phyloP scores from a whole-genome alignment of 352 stramenopile species.

The Phytophthora sojae region DNA sequence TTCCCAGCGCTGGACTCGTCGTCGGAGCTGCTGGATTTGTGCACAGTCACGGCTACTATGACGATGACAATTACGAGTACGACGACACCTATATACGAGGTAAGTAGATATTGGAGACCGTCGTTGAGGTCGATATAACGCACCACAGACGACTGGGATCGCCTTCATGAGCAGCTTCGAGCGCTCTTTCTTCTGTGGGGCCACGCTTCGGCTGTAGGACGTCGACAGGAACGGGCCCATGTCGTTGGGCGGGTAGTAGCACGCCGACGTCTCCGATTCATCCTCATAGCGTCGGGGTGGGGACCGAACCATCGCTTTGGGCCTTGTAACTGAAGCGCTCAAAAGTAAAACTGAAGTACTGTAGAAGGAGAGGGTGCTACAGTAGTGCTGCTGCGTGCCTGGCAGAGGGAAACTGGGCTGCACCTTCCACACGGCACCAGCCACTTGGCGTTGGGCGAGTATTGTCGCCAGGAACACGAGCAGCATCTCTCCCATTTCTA shows the following conservation, averaged over 20 bases:
- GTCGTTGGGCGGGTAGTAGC: slow-evolving; percentile 39
- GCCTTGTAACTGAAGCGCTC: slow-evolving; percentile 19
- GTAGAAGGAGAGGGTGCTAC: no score
- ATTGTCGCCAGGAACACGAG: slow-evolving; percentile 12
- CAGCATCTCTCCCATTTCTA: slow-evolving; percentile 12
- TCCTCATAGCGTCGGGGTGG: slow-evolving; percentile 31
- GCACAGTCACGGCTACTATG: slow-evolving; percentile 44
- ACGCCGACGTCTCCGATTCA: slow-evolving; percentile 31
- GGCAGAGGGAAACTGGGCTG: slow-evolving; percentile 27
- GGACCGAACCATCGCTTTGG: slow-evolving; percentile 32
- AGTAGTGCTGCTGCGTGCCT: background rate
- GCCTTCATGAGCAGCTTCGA: slow-evolving; percentile 29
- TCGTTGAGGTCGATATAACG: background rate
- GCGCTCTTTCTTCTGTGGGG: slow-evolving; percentile 31
- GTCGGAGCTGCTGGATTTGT: slow-evolving; percentile 31
- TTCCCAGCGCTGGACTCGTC: slow-evolving; percentile 2
- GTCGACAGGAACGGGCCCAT: slow-evolving; percentile 41
- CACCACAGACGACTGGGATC: slow-evolving; percentile 37
- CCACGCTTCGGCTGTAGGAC: slow-evolving; percentile 30
- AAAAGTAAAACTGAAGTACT: slow-evolving; percentile 35
- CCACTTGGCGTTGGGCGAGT: background rate
- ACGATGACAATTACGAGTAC: slow-evolving; percentile 53
- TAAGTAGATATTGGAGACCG: slow-evolving; percentile 2
- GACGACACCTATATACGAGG: slow-evolving; percentile 11
- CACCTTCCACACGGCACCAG: background rate